Conservation (phyloP, 148 eudicot genomes). For the Limonium bicolor region DNA sequence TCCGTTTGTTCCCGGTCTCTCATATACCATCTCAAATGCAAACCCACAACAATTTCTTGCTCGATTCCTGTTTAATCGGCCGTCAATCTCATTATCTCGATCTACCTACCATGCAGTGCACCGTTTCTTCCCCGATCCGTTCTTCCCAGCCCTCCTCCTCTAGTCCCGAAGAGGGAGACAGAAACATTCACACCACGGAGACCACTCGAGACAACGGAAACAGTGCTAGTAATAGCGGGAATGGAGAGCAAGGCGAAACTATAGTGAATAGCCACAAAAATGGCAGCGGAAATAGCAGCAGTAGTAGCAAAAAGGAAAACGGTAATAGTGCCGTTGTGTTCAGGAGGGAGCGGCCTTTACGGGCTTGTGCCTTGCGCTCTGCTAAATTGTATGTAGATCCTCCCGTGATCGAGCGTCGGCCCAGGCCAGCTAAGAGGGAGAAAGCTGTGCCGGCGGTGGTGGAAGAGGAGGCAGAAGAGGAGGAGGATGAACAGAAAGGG, state of each 20-base stretch:
- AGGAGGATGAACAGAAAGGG: conserved; percentile 21
- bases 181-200: conserved; percentile 3
- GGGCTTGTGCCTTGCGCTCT: conserved; percentile 70
- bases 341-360: conserved; percentile 71
- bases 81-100: conserved; percentile 3
- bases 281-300: background rate
- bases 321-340: conserved; percentile 12
- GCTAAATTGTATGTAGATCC: conserved; percentile 67
- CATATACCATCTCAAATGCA: background rate
- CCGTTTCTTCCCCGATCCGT: conserved; percentile 7
- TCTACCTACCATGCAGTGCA: background rate
- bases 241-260: conserved; percentile 5
- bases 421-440: conserved; percentile 27
- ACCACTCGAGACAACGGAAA: conserved; percentile 5
- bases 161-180: background rate
- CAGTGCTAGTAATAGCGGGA: conserved; percentile 9
- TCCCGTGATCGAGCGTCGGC: conserved; percentile 27
- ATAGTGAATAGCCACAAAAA: conserved; percentile 9
- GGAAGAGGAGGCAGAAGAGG: conserved; percentile 25
- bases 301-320: conserved; percentile 5
- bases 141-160: background rate
- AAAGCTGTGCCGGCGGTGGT: conserved; percentile 6
- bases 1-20: background rate
- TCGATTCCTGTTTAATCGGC: background rate
- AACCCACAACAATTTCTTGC: background rate